A percentile compares a stretch with the other conserved stretches of the same genome.
phyloP scores from a whole-genome alignment of 1,139 yeast species.

The Cylindricascospora bacillispora region DNA sequence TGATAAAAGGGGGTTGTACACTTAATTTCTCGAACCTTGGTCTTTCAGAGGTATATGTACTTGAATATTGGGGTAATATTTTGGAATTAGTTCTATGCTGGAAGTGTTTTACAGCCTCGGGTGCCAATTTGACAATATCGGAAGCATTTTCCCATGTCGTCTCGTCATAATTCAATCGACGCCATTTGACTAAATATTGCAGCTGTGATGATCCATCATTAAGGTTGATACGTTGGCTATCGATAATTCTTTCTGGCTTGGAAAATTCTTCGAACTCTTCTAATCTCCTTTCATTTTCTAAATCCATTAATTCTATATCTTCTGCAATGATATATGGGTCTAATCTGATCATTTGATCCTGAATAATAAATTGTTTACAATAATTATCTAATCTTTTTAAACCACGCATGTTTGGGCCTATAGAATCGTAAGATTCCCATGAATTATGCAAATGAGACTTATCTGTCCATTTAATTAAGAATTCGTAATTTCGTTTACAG shows the following conservation, averaged over 20 bases:
- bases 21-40: constrained; percentile 83
- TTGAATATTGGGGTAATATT: constrained; percentile 71
- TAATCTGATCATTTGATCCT: constrained; percentile 61
- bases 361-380: constrained; percentile 54
- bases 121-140: constrained; percentile 72
- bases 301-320: constrained; percentile 85
- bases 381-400: constrained; percentile 82
- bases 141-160: constrained; percentile 97
- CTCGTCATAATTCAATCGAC: constrained; percentile 81
- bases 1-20: constrained; percentile 79
- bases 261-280: constrained; percentile 80
- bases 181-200: constrained; percentile 88
- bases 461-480: constrained; percentile 76
- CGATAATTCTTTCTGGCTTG: constrained; percentile 80
- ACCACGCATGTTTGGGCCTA: constrained; percentile 43
- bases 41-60: constrained; percentile 62
- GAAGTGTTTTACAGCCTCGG: constrained; percentile 70
- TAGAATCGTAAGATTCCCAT: constrained; percentile 66
- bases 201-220: constrained; percentile 49
- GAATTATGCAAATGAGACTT: constrained; percentile 89
- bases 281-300: constrained; percentile 71
- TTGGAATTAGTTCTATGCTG: constrained; percentile 75
- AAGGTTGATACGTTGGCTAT: constrained; percentile 59
- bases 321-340: constrained; percentile 79
- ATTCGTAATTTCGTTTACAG: constrained; percentile 48